Evolutionary conservation across 257 asterid genomes (phyloP), one percentile per base, ranked within the genome.

Genomic region (Primulina eburnea): DNA sequence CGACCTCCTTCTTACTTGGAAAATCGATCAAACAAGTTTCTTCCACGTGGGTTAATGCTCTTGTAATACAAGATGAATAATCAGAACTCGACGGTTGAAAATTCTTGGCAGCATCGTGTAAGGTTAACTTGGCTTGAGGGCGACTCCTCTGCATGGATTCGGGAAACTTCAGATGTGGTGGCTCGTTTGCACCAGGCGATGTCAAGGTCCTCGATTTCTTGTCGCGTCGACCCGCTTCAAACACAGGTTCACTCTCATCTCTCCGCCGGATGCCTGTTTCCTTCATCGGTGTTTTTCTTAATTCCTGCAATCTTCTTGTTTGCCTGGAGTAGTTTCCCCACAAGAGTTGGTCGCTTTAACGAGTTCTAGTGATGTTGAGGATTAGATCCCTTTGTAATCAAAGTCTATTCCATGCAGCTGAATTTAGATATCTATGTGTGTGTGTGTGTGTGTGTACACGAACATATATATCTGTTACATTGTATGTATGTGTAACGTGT

Each of bases 161-260:
- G 3, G 82, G 66, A 28, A 80, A 80, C 73, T 80, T 82, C 68
- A 82, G 77, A 0, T 29, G 16, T 0, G 79, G 77, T 1, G 43
- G 16, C 0, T 79, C 81, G 8, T 32, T 58, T 2, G 68, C 79
- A 2, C 86, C 90, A 0, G 81, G 79, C 16, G 83, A 71, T 0
- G 88, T 84, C 16, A 83, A 79, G n/a, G 90, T 80, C 43, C 84
- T 78, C 5, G 82, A 70, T 7, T 73, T 74, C 60, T 70, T 74
- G 69, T 79, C 33, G 5, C 84, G 84, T n/a, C 75, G 85, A 1
- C 83, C 82, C 21, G 73, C 70, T n/a, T 74, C 82, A 43, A 69
- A 68, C 64, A 60, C 79, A 75, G 79, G 62, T 57, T 65, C 63
- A 28, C 61, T 16, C 57, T 50, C 9, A 60, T 71, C 75, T 71